A percentile compares a stretch with the other conserved stretches of the same genome.
phyloP scores from a whole-genome alignment of 1,284 basidiomycete species.

The Filobasidium uniguttulatum region DNA sequence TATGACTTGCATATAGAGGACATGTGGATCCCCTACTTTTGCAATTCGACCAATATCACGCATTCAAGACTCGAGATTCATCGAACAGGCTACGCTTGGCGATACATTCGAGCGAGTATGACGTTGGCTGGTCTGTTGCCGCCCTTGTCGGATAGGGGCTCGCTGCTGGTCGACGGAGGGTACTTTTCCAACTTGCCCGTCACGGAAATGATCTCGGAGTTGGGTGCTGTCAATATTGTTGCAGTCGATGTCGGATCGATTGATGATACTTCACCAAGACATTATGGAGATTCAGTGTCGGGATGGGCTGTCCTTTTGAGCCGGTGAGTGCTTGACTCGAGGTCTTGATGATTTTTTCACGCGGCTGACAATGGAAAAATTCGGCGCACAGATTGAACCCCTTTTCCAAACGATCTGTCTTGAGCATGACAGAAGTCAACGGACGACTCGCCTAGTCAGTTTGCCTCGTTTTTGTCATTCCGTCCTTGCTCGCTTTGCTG shows the following conservation, averaged over 20 bases:
- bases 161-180: conserved; percentile 85
- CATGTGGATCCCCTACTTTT: conserved; percentile 98
- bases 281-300: conserved; percentile 88
- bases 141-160: conserved; percentile 86
- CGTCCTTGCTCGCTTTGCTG: neutral
- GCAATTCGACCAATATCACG: conserved; percentile 97
- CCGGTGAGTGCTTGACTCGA: conserved; percentile 45
- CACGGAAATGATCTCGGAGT: conserved; percentile 67
- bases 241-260: conserved; percentile 90
- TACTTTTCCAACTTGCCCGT: conserved; percentile 89
- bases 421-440: conserved; percentile 92
- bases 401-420: conserved; percentile 66
- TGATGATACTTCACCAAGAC: conserved; percentile 87
- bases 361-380: neutral
- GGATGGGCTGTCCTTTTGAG: conserved; percentile 95
- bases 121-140: conserved; percentile 88
- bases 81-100: conserved; percentile 88
- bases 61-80: conserved; percentile 96
- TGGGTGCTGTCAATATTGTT: conserved; percentile 85
- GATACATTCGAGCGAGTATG: conserved; percentile 83
- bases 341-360: neutral
- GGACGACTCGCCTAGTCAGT: conserved; percentile 85
- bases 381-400: conserved; percentile 47
- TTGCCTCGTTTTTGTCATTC: too few relatives aligned
- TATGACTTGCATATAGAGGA: conserved; percentile 93